Percentiles rank a stretch among this genome's conserved stretches.
Evolutionary conservation across 2,329 filamentous ascomycete genomes (phyloP).

Genomic region (Apiospora hydei): DNA sequence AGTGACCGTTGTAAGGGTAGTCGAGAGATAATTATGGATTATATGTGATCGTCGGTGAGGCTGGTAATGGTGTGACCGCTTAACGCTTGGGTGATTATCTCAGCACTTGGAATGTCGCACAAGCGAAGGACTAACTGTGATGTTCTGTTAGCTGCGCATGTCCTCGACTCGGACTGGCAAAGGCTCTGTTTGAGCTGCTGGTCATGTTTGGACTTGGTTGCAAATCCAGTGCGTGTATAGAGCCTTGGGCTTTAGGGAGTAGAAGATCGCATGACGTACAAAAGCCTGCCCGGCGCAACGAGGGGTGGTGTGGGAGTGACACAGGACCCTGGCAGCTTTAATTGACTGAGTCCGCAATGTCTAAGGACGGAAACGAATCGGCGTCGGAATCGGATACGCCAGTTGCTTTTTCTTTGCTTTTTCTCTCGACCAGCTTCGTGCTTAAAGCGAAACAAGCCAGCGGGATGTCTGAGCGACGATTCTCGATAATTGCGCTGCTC

Average conservation of each 20-base stretch:
- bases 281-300: neutral
- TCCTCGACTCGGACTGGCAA: neutral
- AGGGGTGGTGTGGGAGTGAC: constrained; percentile 18
- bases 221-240: neutral
- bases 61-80: neutral
- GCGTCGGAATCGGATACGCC: neutral
- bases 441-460: constrained; percentile 8
- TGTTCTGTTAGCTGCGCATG: constrained; percentile 5
- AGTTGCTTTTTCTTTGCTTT: constrained; percentile 15
- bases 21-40: constrained; percentile 1
- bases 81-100: constrained; percentile 6
- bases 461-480: constrained; percentile 1
- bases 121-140: neutral
- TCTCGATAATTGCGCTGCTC: constrained; percentile 3
- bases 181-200: neutral
- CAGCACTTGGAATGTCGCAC: constrained; percentile 3
- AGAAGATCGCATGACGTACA: constrained; percentile 10
- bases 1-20: neutral
- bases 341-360: constrained; percentile 17
- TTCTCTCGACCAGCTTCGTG: constrained; percentile 4
- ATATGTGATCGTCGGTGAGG: constrained; percentile 10
- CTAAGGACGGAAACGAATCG: constrained; percentile 6
- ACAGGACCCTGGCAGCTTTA: constrained; percentile 18
- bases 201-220: neutral
- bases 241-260: no score